Evolutionary conservation across 345 rosid species (phyloP).

Genomic region (Citrus maxima): DNA sequence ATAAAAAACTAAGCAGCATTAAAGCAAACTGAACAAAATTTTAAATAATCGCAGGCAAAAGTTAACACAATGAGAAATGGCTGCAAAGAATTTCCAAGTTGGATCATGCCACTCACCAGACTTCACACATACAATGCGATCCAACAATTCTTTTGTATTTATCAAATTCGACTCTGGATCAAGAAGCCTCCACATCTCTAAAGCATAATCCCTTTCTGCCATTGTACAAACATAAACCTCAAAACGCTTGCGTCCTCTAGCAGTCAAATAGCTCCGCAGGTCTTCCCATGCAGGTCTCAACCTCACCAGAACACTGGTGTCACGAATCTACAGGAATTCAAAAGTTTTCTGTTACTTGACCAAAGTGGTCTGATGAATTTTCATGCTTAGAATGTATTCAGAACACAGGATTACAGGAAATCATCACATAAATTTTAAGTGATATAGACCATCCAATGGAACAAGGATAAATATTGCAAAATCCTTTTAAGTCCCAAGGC

Average conservation of each 20-base stretch:
- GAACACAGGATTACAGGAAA: not conserved
- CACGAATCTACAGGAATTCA: slow-evolving; percentile 61
- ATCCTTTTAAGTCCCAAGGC: not conserved
- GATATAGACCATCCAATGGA: not conserved
- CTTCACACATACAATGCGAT: slow-evolving; percentile 91
- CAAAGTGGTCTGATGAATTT: slow-evolving; percentile 15
- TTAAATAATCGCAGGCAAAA: not conserved
- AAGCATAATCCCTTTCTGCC: slow-evolving; percentile 99
- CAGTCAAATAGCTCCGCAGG: slow-evolving; percentile 83
- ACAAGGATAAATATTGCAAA: not conserved
- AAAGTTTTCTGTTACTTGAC: not conserved
- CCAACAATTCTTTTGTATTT: slow-evolving; percentile 61
- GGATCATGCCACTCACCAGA: slow-evolving; percentile 55
- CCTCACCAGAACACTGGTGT: slow-evolving; percentile 99
- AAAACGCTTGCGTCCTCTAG: slow-evolving; percentile 96
- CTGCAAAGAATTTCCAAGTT: slow-evolving; percentile 7
- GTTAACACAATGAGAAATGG: slow-evolving; percentile 1
- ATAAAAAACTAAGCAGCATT: not conserved
- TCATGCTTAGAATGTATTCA: not conserved
- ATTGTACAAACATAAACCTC: slow-evolving; percentile 99
- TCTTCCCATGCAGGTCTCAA: slow-evolving; percentile 99
- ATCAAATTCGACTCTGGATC: slow-evolving; percentile 96
- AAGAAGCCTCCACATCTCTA: slow-evolving; percentile 99
- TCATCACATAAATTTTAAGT: not conserved
- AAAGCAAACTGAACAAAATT: not conserved